Evolutionary conservation across 2,329 filamentous ascomycete genomes (phyloP).

Genomic region (Aureobasidium sp.): DNA sequence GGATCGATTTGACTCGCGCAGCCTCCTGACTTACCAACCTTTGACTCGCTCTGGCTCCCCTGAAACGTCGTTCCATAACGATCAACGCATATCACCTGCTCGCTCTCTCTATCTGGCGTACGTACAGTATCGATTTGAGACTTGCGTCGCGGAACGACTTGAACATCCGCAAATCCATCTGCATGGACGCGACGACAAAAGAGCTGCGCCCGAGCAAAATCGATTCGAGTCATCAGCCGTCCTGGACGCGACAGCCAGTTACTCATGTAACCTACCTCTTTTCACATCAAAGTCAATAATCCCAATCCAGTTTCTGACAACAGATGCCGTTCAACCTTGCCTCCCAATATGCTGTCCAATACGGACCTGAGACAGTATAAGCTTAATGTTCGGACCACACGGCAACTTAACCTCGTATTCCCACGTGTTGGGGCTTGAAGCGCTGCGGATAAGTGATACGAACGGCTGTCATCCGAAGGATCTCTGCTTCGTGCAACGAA

Average conservation of each 20-base stretch:
- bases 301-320: neutral
- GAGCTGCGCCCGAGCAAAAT: neutral
- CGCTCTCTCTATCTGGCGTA: neutral
- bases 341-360: neutral
- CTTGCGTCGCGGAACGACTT: neutral
- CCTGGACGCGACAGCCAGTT: neutral
- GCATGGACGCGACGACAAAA: neutral
- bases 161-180: neutral
- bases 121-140: neutral
- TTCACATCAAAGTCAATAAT: neutral
- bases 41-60: slow-evolving; percentile 6
- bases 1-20: neutral
- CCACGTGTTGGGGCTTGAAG: slow-evolving; percentile 2
- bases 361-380: neutral
- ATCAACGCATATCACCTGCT: slow-evolving; percentile 2
- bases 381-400: slow-evolving; percentile 12
- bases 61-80: slow-evolving; percentile 6
- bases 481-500: neutral
- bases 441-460: neutral
- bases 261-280: neutral
- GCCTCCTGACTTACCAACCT: neutral
- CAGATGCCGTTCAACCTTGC: neutral
- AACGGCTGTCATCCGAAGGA: neutral
- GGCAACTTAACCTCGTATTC: neutral
- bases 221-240: neutral